A percentile compares a stretch with the other conserved stretches of the same genome.
Conservation (phyloP, 352 stramenopile genomes). For the Phytophthora fragariaefolia region DNA sequence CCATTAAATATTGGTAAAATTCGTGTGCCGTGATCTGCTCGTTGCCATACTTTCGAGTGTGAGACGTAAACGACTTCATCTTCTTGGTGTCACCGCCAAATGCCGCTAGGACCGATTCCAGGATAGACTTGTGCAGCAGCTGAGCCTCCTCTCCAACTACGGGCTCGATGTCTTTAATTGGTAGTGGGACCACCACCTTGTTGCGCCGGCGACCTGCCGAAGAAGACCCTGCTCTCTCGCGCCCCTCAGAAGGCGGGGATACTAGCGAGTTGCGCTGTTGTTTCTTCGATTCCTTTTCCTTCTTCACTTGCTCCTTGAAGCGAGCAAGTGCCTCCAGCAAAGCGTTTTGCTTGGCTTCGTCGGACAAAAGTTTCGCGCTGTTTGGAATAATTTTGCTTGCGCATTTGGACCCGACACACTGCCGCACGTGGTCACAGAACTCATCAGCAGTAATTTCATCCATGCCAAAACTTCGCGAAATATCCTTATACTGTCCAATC, state of each 20-base stretch:
- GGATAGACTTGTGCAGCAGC: constrained; percentile 84
- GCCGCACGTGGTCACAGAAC: constrained; percentile 72
- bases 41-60: constrained; percentile 85
- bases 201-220: constrained; percentile 56
- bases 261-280: constrained; percentile 56
- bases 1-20: constrained; percentile 91
- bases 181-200: constrained; percentile 50
- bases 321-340: constrained; percentile 64
- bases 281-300: constrained; percentile 82
- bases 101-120: constrained; percentile 76
- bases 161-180: constrained; percentile 83
- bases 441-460: constrained; percentile 76
- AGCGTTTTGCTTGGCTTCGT: constrained; percentile 60
- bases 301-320: constrained; percentile 73
- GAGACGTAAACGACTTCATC: constrained; percentile 88
- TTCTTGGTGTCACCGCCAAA: constrained; percentile 82
- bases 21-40: constrained; percentile 88
- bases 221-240: constrained; percentile 35
- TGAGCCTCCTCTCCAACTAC: constrained; percentile 84
- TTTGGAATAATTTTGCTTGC: constrained; percentile 77
- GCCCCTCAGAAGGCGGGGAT: constrained; percentile 37
- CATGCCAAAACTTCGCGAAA: constrained; percentile 62
- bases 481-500: constrained; percentile 70
- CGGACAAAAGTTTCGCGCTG: constrained; percentile 69
- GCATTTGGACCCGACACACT: constrained; percentile 76